Percentiles rank a stretch among this genome's conserved stretches.
Evolutionary conservation across 768 basidiomycete species (phyloP).

Genomic region (Leccinum disarticulatum): DNA sequence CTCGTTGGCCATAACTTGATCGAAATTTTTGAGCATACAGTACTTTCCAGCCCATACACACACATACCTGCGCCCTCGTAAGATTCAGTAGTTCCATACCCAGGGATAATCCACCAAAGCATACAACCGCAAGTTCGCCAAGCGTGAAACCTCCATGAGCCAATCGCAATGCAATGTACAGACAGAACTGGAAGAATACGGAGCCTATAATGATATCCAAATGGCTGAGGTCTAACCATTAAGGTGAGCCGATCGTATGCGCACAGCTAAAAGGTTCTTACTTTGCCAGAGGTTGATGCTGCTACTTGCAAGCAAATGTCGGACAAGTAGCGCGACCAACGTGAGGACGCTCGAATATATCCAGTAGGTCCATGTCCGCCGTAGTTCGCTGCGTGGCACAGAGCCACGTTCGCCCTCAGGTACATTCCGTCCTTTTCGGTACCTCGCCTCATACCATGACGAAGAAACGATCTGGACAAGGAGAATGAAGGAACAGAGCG

Average conservation of each 20-base stretch:
- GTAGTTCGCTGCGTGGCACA: constrained; percentile 71
- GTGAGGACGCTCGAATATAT: constrained; percentile 61
- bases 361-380: constrained; percentile 61
- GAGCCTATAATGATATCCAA: constrained; percentile 74
- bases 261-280: constrained; percentile 36
- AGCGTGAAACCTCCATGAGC: constrained; percentile 95
- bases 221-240: constrained; percentile 63
- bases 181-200: constrained; percentile 85
- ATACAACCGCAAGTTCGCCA: constrained; percentile 88
- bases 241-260: constrained; percentile 1
- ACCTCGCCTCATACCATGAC: constrained; percentile 66
- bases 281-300: constrained; percentile 68
- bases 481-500: constrained; percentile 76
- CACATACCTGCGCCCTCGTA: constrained; percentile 74
- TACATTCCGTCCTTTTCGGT: constrained; percentile 38
- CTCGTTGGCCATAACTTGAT: constrained; percentile 74
- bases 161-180: constrained; percentile 86
- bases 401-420: constrained; percentile 72
- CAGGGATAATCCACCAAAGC: constrained; percentile 83
- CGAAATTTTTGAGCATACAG: constrained; percentile 3
- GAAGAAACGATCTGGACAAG: constrained; percentile 79
- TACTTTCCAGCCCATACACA: neutral
- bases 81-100: constrained; percentile 85
- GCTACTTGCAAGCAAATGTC: constrained; percentile 42
- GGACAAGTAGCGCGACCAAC: constrained; percentile 47